Evolutionary conservation across 2,329 filamentous ascomycete genomes (phyloP).

Genomic region (Cercospora janseana): DNA sequence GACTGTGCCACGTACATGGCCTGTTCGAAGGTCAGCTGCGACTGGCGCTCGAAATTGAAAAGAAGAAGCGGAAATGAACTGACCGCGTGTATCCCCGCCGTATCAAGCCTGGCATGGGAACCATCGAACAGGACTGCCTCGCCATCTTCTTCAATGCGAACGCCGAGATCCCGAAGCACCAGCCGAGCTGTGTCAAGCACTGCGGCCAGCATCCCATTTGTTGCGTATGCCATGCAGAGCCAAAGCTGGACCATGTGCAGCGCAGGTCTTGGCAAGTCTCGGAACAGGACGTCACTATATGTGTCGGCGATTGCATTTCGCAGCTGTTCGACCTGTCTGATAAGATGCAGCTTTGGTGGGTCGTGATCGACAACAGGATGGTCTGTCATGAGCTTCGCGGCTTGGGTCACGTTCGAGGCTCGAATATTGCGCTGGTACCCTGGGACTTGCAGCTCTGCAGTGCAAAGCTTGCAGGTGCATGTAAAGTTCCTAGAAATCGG

Average conservation of each 20-base stretch:
- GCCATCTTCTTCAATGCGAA: constrained; percentile 8
- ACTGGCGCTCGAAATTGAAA: neutral
- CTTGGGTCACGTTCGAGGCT: neutral
- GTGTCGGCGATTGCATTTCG: constrained; percentile 8
- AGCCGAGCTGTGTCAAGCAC: constrained; percentile 4
- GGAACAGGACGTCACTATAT: constrained; percentile 18
- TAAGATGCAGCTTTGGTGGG: neutral
- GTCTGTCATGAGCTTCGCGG: neutral
- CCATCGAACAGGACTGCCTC: constrained; percentile 5
- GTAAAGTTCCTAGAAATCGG: constrained; percentile 36
- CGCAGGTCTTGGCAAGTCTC: constrained; percentile 15
- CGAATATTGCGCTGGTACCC: constrained; percentile 5
- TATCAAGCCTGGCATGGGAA: constrained; percentile 5
- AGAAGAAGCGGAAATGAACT: neutral
- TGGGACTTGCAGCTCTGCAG: constrained; percentile 16
- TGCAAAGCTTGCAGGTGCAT: constrained; percentile 46
- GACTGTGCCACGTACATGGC: constrained; percentile 14
- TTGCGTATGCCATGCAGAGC: constrained; percentile 15
- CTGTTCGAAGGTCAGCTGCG: neutral
- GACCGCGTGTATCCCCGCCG: constrained; percentile 15
- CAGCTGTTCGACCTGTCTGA: constrained; percentile 17
- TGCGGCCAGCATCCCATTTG: neutral
- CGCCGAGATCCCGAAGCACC: constrained; percentile 20
- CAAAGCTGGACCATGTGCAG: constrained; percentile 20
- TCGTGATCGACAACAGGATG: neutral